Evolutionary conservation across 257 asterid species (phyloP).

Genomic region (Lantana camara): DNA sequence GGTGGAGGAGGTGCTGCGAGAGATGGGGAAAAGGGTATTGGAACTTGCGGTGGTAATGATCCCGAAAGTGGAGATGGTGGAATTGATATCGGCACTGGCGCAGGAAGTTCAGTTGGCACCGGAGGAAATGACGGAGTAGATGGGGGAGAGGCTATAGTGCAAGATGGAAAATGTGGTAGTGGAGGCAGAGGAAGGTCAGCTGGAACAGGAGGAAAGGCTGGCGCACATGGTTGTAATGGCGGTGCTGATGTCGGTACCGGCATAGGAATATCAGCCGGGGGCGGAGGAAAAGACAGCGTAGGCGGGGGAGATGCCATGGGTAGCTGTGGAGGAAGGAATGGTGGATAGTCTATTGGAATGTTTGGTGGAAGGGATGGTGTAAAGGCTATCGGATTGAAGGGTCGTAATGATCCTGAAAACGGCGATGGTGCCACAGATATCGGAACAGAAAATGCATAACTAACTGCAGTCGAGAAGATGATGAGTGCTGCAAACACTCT

Average conservation of each 20-base stretch:
- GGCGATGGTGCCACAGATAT: conserved; percentile 5
- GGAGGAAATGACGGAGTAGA: no score
- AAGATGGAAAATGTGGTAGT: background rate
- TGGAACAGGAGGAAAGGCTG: no score
- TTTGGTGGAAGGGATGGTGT: background rate
- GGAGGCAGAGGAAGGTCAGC: background rate
- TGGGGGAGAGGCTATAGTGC: background rate
- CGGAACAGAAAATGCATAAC: conserved; percentile 2
- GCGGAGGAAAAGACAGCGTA: no score
- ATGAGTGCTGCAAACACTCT: conserved; percentile 31
- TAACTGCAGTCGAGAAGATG: conserved; percentile 15
- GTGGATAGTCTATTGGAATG: conserved; percentile 2
- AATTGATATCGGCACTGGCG: no score
- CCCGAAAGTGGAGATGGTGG: background rate
- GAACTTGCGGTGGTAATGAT: background rate
- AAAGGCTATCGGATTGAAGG: background rate
- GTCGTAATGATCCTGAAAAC: background rate
- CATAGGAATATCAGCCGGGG: no score
- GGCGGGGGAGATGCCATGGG: background rate
- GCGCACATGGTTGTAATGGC: no score
- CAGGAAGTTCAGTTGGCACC: no score
- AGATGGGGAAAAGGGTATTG: background rate
- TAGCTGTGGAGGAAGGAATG: background rate
- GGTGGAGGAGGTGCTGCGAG: background rate
- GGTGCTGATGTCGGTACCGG: background rate